A percentile compares a stretch with the other conserved stretches of the same genome.
phyloP scores from a whole-genome alignment of 2,329 filamentous ascomycete species.

The Juglanconis juglandina region DNA sequence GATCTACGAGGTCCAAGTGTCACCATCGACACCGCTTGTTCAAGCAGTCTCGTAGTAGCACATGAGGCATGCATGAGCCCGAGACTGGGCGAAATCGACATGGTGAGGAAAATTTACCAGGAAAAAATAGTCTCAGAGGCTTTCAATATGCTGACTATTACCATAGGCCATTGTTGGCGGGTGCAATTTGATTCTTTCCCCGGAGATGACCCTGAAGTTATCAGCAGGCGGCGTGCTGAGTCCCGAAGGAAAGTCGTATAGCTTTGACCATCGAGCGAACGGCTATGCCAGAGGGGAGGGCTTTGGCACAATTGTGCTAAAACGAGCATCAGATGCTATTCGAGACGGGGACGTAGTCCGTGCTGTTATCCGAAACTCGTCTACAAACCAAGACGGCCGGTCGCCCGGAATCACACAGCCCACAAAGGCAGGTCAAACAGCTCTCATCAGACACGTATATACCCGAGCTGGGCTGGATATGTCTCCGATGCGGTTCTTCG shows the following conservation, averaged over 20 bases:
- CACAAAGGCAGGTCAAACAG: constrained; percentile 28
- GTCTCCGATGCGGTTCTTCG: constrained; percentile 24
- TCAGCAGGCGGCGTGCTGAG: neutral
- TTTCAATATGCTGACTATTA: too few relatives aligned
- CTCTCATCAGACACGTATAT: constrained; percentile 32
- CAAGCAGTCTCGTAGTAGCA: constrained; percentile 28
- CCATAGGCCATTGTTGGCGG: too few relatives aligned
- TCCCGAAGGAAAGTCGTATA: constrained; percentile 18
- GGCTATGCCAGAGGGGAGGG: constrained; percentile 55
- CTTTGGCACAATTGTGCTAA: constrained; percentile 42
- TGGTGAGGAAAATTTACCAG: too few relatives aligned
- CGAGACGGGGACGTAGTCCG: neutral
- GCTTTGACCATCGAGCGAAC: constrained; percentile 29
- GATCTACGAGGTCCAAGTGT: constrained; percentile 31
- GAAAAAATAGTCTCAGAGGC: too few relatives aligned
- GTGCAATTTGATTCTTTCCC: too few relatives aligned
- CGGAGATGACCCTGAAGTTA: too few relatives aligned
- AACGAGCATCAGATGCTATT: constrained; percentile 28
- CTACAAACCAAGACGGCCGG: neutral
- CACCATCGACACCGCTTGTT: constrained; percentile 38
- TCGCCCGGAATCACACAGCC: constrained; percentile 27
- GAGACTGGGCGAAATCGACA: too few relatives aligned
- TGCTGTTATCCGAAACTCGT: neutral
- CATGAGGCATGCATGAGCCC: too few relatives aligned
- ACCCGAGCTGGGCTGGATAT: constrained; percentile 22